Percentiles rank a stretch among this genome's conserved stretches.
These are phyloP conservation scores for Exobasidium cylindrosporum DNA, from an alignment of 1,284 basidiomycete genomes.

Conservation along the genomic window DNA sequence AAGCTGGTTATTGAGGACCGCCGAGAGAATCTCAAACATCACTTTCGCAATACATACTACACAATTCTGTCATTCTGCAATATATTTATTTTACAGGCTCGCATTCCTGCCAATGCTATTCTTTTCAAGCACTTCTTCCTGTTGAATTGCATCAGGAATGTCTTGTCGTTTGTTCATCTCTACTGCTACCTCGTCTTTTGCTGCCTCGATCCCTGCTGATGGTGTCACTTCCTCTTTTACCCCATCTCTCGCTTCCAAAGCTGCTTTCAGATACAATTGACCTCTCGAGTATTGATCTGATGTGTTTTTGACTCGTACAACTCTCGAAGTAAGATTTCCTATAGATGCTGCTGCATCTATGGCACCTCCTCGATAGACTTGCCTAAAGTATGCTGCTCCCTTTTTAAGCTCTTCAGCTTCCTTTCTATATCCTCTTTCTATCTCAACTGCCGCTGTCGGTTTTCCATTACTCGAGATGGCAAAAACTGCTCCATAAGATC, in stretches of 20 bases:
- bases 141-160: too few species aligned
- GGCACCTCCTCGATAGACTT: constrained; percentile 9
- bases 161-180: too few species aligned
- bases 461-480: constrained; percentile 44
- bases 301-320: constrained; percentile 20
- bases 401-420: constrained; percentile 39
- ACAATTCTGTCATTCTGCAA: too few species aligned
- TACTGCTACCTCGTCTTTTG: too few species aligned
- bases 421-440: constrained; percentile 42
- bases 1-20: too few species aligned
- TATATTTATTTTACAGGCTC: too few species aligned
- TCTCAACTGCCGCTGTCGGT: constrained; percentile 27
- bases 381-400: constrained; percentile 30
- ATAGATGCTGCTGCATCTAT: constrained; percentile 10
- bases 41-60: too few species aligned
- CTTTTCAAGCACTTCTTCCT: too few species aligned
- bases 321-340: constrained; percentile 14
- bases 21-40: too few species aligned
- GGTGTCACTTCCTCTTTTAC: neutral
- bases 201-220: too few species aligned
- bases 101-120: too few species aligned
- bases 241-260: constrained; percentile 21
- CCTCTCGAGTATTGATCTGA: constrained; percentile 28
- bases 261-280: constrained; percentile 32
- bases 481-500: constrained; percentile 72